phyloP scores from a whole-genome alignment of 1,284 basidiomycete species.

The Paramarasmius palmivorus region DNA sequence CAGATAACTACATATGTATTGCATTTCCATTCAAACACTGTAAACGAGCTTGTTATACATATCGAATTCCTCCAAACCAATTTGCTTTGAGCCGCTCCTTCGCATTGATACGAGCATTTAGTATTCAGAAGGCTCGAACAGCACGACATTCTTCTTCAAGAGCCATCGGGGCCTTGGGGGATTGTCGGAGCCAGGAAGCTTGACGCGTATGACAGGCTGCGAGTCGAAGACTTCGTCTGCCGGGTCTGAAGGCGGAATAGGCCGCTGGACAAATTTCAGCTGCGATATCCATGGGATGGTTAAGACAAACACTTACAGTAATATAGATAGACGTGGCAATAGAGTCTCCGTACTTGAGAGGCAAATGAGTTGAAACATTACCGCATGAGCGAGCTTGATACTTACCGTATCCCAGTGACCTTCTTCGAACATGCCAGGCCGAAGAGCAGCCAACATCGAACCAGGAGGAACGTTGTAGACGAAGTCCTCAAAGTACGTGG shows the following conservation, averaged over 20 bases:
- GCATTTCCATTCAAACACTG: too few species aligned
- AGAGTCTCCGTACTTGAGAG: constrained; percentile 1
- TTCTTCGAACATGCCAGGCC: not conserved
- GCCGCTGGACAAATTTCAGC: not conserved
- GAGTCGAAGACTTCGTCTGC: not conserved
- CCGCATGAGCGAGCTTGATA: too few species aligned
- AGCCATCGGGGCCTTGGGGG: constrained; percentile 3
- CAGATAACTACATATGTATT: too few species aligned
- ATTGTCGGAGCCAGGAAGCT: not conserved
- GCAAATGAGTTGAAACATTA: too few species aligned
- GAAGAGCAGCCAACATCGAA: constrained; percentile 1
- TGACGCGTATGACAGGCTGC: not conserved
- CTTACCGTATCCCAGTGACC: not conserved
- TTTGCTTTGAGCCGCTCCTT: too few species aligned
- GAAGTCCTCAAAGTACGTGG: constrained; percentile 7
- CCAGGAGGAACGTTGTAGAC: constrained; percentile 1
- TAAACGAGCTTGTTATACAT: too few species aligned
- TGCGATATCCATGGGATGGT: not conserved
- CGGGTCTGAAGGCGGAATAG: not conserved
- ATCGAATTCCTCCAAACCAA: too few species aligned
- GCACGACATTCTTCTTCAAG: not conserved
- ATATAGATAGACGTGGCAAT: constrained; percentile 1
- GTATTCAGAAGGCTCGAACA: not conserved
- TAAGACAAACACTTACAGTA: too few species aligned
- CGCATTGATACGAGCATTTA: too few species aligned